Conservation (phyloP, 805 yeast species). For the Yarrowia sp. region DNA sequence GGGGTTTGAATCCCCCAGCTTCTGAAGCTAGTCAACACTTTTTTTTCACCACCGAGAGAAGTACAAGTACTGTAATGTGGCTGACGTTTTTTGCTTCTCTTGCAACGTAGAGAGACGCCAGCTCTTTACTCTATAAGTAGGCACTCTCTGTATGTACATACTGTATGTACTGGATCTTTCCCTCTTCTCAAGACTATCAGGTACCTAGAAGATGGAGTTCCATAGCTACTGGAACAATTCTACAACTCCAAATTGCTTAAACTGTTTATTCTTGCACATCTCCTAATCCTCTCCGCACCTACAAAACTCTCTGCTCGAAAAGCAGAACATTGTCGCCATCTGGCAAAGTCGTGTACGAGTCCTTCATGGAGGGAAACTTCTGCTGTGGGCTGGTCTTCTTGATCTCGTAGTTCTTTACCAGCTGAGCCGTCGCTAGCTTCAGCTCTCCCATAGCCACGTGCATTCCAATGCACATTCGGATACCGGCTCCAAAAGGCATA, state of each 20-base stretch:
- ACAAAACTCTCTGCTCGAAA: not conserved
- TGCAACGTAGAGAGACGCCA: too few relatives aligned
- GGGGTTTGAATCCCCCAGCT: conserved; percentile 19
- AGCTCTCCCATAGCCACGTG: conserved; percentile 65
- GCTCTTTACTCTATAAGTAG: too few relatives aligned
- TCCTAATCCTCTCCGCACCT: too few relatives aligned
- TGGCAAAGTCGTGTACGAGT: conserved; percentile 1
- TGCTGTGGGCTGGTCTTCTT: not conserved
- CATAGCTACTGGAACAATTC: too few relatives aligned
- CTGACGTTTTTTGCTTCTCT: too few relatives aligned
- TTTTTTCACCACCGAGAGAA: too few relatives aligned
- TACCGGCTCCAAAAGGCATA: conserved; percentile 72
- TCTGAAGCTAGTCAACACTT: conserved; percentile 21
- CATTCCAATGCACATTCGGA: conserved; percentile 73
- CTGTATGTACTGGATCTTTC: not conserved
- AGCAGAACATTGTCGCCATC: not conserved
- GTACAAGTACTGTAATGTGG: too few relatives aligned
- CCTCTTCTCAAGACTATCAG: too few relatives aligned
- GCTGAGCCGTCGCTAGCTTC: conserved; percentile 53
- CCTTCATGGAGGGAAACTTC: conserved; percentile 4
- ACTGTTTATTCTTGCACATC: too few relatives aligned
- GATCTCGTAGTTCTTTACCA: conserved; percentile 34
- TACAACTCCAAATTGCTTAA: too few relatives aligned
- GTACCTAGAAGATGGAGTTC: too few relatives aligned
- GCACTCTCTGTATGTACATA: not conserved